Percentiles rank a stretch among this genome's conserved stretches.
Conservation (phyloP, 106 monocot species). For the Dendrobium nobile region DNA sequence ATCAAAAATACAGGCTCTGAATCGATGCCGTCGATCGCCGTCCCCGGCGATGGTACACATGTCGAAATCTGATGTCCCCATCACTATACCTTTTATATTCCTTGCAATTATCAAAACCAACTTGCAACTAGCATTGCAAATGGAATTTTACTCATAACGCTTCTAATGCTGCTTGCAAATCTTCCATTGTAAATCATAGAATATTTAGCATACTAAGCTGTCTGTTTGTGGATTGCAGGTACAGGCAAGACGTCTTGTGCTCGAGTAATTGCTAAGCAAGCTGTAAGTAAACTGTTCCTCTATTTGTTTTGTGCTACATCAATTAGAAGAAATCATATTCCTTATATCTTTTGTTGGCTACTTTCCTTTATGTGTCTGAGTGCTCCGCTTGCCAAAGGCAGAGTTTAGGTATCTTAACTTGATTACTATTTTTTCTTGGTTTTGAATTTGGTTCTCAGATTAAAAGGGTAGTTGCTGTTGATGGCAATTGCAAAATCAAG, state of each 20-base stretch:
- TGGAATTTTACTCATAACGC: not conserved
- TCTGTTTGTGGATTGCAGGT: slow-evolving; percentile 29
- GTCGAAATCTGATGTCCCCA: too few species aligned
- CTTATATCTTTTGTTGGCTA: not conserved
- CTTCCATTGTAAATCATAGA: not conserved
- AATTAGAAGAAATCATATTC: not conserved
- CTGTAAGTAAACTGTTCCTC: slow-evolving; percentile 33
- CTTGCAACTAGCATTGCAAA: not conserved
- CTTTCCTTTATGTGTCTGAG: not conserved
- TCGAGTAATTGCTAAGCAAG: slow-evolving; percentile 90
- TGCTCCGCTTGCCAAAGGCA: not conserved
- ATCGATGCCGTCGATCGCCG: too few species aligned
- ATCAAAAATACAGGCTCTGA: too few species aligned
- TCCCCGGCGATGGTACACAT: too few species aligned
- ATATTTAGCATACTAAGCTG: not conserved
- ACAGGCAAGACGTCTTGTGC: slow-evolving; percentile 97
- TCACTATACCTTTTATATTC: not conserved
- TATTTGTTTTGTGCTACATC: slow-evolving; percentile 1
- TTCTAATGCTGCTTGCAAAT: not conserved
- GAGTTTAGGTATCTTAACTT: not conserved
- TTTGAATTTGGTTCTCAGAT: not conserved
- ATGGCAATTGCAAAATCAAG: not conserved
- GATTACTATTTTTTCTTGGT: not conserved
- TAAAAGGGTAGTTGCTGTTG: not conserved
- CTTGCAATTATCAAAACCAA: not conserved